Base-by-base conservation (phyloP, 768 basidiomycete genomes). In the Fomitopsis serialis region DNA sequence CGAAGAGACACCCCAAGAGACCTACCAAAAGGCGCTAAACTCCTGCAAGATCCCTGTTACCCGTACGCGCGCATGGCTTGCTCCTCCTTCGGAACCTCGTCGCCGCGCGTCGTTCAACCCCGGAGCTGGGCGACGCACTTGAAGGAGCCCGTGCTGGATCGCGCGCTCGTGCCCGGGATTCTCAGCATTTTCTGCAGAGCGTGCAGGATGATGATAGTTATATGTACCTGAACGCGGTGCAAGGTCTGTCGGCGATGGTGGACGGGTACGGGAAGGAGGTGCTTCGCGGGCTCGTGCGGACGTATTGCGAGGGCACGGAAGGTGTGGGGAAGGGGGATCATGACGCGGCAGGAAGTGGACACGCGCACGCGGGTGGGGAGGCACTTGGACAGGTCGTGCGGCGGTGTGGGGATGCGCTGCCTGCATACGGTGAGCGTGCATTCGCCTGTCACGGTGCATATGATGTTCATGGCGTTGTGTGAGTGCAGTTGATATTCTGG, bases 131-230 rank as follows among this genome's bases (percentile, higher is more conserved):
- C 45, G 2, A 52, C 55, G 23, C 29, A 29, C 2, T 42, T 58
- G n/a, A 34, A 53, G 47, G 54, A 52, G 15, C 64, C 67, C 32
- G 56, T 60, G n/a, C 63, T 73, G 12, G 82, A 89, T 59, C 69
- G 74, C 2, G 86, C 88, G 0, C 73, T 98, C 23, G 69, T 85
- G 15, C 92, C 93, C 6, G 88, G 86, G 0, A 90, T 98, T 58
- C 70, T 94, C 44, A 87, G 89, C 25, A 87, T 97, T 96, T 98
- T 66, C 68, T 95, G 57, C 84, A 90, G 63, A 79, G 85, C 0
- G 69, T 95, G 5, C 87, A 92, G 63, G 93, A 97, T 56, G 89
- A 94, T 36, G 96, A 98, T 63, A 92, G 91, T n/a, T 98, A 93
- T 67, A 83, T 98, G 51, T 98, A 92, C 64, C 73, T 98, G 49